Base-by-base conservation (phyloP, 306 rosid genomes). In the Hippophae rhamnoides region DNA sequence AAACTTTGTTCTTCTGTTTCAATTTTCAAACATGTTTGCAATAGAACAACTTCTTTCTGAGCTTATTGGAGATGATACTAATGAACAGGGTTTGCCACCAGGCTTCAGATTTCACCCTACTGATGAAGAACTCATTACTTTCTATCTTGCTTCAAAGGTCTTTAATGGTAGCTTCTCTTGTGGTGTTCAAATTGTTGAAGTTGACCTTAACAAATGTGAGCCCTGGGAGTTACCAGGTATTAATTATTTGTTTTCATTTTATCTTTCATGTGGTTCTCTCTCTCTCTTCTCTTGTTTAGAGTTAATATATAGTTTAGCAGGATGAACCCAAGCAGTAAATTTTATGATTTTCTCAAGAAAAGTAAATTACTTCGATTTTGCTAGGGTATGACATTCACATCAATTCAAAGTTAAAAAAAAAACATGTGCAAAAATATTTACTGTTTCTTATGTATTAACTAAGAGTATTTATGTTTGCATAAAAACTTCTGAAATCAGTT, bases 201-300 rank as follows among this genome's bases (percentile, higher is more conserved):
- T 84, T 60, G 96, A 87, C 46, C 87, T 87, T 40, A 84, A 84
- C 60, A 40, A 86, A 66, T 88, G 86, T 46, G 96, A 88, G 65
- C 94, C 93, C 9, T 84, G 96, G 94, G 87, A 88, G 54, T 87
- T 88, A 58, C 96, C 94, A 72, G 93, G 95, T 84, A 63, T 54
- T 11, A 6, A 12, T 18, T 14, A n/a, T 2, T 38, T 6, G 7
- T 47, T 11, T 2, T 10, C 11, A 3, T 26, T 49, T 47, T 5
- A 10, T 12, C 38, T 38, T 38, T 51, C 8, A 0, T 27, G 1
- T 14, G 18, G 5, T 5, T 14, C 0, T 26, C 6, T 14, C 7
- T 53, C n/a, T 13, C 63, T 53, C 48, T 40, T 25, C n/a, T 50
- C 9, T 43, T 27, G 26, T 7, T 43, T 12, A 12, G 26, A 47